Evolutionary conservation across 352 stramenopile species (phyloP).

Genomic region (Aphanomyces cochlioides): DNA sequence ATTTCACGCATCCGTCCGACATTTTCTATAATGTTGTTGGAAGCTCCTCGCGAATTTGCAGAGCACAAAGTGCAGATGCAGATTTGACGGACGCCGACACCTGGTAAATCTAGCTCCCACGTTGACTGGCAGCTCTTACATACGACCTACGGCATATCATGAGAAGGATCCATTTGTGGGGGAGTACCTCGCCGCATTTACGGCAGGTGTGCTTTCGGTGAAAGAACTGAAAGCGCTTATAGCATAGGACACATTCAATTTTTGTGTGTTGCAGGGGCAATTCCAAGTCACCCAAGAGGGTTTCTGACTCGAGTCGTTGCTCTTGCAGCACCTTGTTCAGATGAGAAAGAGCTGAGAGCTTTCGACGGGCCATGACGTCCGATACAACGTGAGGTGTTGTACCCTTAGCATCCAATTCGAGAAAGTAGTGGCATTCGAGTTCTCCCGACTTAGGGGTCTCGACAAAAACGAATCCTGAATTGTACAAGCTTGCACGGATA

Average conservation of each 20-base stretch:
- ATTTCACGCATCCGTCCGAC: not conserved
- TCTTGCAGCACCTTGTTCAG: conserved; percentile 78
- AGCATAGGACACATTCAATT: conserved; percentile 64
- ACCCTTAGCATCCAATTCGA: conserved; percentile 24
- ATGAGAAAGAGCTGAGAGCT: conserved; percentile 25
- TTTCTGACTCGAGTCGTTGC: conserved; percentile 71
- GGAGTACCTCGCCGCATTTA: conserved; percentile 22
- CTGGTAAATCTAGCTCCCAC: conserved; percentile 75
- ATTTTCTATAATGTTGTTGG: not conserved
- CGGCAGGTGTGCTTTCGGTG: conserved; percentile 32
- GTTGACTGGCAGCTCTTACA: conserved; percentile 26
- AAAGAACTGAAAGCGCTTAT: conserved; percentile 57
- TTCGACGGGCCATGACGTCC: conserved; percentile 23
- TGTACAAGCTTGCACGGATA: conserved; percentile 20
- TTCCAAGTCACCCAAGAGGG: conserved; percentile 73
- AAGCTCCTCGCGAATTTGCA: conserved; percentile 31
- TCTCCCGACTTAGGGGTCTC: conserved; percentile 22
- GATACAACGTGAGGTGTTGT: not conserved
- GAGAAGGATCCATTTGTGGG: not conserved
- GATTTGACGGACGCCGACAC: conserved; percentile 69
- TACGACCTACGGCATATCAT: conserved; percentile 11
- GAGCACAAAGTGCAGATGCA: conserved; percentile 83
- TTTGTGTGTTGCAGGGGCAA: conserved; percentile 39
- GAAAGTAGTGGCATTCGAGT: conserved; percentile 29
- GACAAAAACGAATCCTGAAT: conserved; percentile 28